phyloP scores from a whole-genome alignment of 768 basidiomycete genomes.

The Multifurca ochricompacta region DNA sequence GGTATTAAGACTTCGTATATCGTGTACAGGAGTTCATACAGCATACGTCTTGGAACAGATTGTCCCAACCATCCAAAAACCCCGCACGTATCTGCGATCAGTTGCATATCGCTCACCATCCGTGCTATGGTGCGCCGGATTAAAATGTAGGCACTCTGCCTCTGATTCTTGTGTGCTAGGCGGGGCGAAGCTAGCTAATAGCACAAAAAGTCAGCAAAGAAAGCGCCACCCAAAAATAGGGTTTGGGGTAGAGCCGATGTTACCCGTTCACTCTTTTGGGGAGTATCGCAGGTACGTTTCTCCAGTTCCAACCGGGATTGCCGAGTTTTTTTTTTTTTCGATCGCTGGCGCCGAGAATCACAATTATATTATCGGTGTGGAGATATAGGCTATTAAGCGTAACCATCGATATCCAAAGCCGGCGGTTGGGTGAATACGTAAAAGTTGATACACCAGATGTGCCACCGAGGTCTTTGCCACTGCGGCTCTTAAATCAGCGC shows the following conservation, averaged over 20 bases:
- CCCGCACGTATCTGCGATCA: not conserved
- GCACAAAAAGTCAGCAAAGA: not conserved
- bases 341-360: not conserved
- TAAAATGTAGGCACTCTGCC: slow-evolving; percentile 1
- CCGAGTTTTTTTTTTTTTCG: slow-evolving; percentile 24
- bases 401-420: slow-evolving; percentile 22
- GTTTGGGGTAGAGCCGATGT: not conserved
- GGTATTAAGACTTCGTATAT: not conserved
- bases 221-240: too few relatives aligned
- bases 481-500: not conserved
- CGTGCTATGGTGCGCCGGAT: slow-evolving; percentile 10
- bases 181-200: not conserved
- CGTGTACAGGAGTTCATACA: too few relatives aligned
- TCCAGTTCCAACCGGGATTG: slow-evolving; percentile 28
- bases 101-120: not conserved
- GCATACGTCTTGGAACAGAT: slow-evolving; percentile 9
- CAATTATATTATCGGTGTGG: not conserved
- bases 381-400: too few relatives aligned
- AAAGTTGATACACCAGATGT: slow-evolving; percentile 20
- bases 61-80: slow-evolving; percentile 18
- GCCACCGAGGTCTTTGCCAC: slow-evolving; percentile 22
- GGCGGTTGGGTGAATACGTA: slow-evolving; percentile 21
- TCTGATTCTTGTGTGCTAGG: slow-evolving; percentile 1
- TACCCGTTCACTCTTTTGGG: slow-evolving; percentile 20
- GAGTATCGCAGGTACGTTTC: slow-evolving; percentile 20